Base-by-base conservation (phyloP, 768 basidiomycete genomes). In the Mrakia frigida region DNA sequence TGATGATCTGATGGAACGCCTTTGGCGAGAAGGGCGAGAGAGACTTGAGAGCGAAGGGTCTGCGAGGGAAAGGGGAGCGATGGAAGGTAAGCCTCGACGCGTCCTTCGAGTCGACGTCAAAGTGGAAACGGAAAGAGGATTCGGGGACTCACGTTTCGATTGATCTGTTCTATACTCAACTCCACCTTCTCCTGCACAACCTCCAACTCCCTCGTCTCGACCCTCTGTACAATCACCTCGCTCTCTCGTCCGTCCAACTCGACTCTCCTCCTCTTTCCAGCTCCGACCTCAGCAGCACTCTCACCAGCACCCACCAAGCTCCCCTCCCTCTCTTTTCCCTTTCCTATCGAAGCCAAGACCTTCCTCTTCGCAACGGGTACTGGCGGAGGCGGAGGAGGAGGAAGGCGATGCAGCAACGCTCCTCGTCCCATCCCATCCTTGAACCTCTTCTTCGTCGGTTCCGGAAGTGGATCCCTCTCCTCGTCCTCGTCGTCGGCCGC, bases 1-100 rank as follows among this genome's bases (percentile, higher is more conserved):
- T 6, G 63, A 67, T 74, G 73, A 65, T 74, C 52, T 43, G 63
- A 10, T n/a, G 60, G 73, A 3, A 74, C 14, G 6, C 35, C 61
- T n/a, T 31, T n/a, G 33, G 60, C 6, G 21, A 33, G 10, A 1
- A 74, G 46, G 31, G 73, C 63, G 18, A 41, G 37, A 18, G 65
- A 68, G 35, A 68, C 65, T 39, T 68, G 13, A 1, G 35, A 39
- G 35, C 65, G 65, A 4, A 68, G 37, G 25, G 21, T 68, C 65
- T 68, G 65, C 10, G 3, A 21, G 53, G 14, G 25, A 14, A n/a
- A n/a, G n/a, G n/a, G n/a, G 37, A 43, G 37, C 1, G 5, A 39
- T 25, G 63, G 31, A 63, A 14, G 33, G 39, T 68, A 2, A 56
- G 56, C 56, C 18, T 68, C 35, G 39, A 39, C 65, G 35, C 65